Conservation (phyloP, 2,329 filamentous ascomycete species). For the Apiospora koreana region DNA sequence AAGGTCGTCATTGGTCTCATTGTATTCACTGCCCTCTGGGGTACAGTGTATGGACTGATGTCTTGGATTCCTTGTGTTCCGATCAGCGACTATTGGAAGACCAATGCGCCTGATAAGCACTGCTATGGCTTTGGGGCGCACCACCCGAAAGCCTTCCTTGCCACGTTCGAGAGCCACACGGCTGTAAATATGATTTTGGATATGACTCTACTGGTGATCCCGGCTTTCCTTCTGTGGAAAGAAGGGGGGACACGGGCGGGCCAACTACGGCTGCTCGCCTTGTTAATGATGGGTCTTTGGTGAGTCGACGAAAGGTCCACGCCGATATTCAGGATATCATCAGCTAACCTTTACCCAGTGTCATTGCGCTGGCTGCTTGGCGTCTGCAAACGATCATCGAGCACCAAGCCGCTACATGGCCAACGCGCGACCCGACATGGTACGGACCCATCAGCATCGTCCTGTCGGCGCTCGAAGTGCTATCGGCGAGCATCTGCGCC, state of each 20-base stretch:
- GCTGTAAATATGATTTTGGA: conserved; percentile 23
- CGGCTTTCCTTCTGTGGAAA: conserved; percentile 22
- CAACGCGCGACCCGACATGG: conserved; percentile 34
- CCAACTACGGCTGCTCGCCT: conserved; percentile 18
- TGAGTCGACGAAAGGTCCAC: conserved; percentile 13
- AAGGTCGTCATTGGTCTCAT: conserved; percentile 23
- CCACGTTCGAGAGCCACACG: conserved; percentile 21
- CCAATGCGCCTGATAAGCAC: background rate
- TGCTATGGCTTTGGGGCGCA: conserved; percentile 26
- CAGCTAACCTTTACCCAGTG: background rate
- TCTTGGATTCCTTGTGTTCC: conserved; percentile 30
- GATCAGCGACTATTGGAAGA: conserved; percentile 21
- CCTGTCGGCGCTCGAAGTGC: conserved; percentile 22
- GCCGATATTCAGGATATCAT: background rate
- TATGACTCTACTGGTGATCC: conserved; percentile 22
- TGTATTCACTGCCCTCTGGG: conserved; percentile 29
- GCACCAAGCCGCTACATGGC: conserved; percentile 28
- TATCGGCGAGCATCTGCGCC: conserved; percentile 26
- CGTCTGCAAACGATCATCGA: conserved; percentile 30
- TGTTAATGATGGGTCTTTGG: conserved; percentile 22
- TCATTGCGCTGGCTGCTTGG: conserved; percentile 30
- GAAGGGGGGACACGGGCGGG: conserved; percentile 14
- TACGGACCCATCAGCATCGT: conserved; percentile 28
- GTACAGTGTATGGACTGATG: conserved; percentile 25
- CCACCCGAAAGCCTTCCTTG: conserved; percentile 18